These are phyloP conservation scores for Phyllosticta citribraziliensis DNA, from an alignment of 2,329 filamentous ascomycete genomes.

Conservation along the genomic window DNA sequence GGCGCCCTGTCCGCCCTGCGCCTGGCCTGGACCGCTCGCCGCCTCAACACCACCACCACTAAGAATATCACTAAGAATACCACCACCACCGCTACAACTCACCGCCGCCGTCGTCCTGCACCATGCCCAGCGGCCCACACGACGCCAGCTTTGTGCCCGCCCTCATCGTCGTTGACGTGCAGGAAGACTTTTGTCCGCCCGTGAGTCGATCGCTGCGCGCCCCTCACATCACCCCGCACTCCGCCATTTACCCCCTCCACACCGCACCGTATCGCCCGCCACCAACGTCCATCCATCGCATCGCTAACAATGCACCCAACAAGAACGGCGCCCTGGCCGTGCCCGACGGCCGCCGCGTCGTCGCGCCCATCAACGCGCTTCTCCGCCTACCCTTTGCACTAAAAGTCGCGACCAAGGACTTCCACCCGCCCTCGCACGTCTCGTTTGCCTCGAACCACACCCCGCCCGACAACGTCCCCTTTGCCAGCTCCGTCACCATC, in stretches of 20 bases:
- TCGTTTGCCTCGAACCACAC: slow-evolving; percentile 80
- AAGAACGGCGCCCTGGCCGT: slow-evolving; percentile 82
- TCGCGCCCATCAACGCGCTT: slow-evolving; percentile 62
- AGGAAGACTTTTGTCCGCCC: slow-evolving; percentile 91
- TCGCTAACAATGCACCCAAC: slow-evolving; percentile 8
- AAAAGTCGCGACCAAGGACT: slow-evolving; percentile 85
- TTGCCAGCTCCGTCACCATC: slow-evolving; percentile 54
- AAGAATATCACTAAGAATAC: neutral
- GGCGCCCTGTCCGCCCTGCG: neutral
- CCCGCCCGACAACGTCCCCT: slow-evolving; percentile 54
- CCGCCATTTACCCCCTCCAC: neutral
- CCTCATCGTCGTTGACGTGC: slow-evolving; percentile 74
- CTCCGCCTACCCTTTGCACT: slow-evolving; percentile 60
- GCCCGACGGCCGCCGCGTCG: slow-evolving; percentile 59
- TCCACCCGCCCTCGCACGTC: slow-evolving; percentile 72
- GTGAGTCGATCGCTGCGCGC: slow-evolving; percentile 41
- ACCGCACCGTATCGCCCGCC: neutral
- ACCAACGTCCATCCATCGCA: neutral
- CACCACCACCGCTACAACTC: neutral
- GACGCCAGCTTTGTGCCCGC: slow-evolving; percentile 38
- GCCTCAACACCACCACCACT: neutral
- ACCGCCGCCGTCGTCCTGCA: neutral
- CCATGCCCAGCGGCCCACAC: neutral
- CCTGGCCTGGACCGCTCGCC: neutral
- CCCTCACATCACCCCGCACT: neutral